Percentiles rank a stretch among this genome's conserved stretches.
Evolutionary conservation across 2,329 filamentous ascomycete genomes (phyloP).

Genomic region (Xenosphaeropsis pyriputrescens): DNA sequence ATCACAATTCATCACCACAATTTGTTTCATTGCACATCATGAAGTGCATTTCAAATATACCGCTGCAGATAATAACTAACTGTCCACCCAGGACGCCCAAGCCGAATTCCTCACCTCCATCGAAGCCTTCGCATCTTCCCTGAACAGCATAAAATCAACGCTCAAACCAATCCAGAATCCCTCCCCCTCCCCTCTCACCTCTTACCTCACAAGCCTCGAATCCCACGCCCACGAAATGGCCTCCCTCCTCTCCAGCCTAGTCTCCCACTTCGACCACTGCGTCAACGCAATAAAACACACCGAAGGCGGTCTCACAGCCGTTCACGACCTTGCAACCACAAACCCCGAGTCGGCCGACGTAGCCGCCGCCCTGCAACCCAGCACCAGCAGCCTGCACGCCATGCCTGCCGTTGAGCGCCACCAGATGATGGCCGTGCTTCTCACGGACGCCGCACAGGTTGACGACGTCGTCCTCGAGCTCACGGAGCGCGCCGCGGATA

Average conservation of each 20-base stretch:
- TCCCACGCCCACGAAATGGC: conserved; percentile 70
- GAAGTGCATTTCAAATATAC: too few species aligned
- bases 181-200: conserved; percentile 23
- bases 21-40: background rate
- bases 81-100: conserved; percentile 37
- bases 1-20: conserved; percentile 1
- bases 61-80: conserved; percentile 7
- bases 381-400: conserved; percentile 36
- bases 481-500: conserved; percentile 57
- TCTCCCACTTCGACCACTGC: conserved; percentile 83
- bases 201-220: conserved; percentile 25
- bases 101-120: conserved; percentile 57
- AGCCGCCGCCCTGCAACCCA: conserved; percentile 49
- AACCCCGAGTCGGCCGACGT: conserved; percentile 42
- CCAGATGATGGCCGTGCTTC: conserved; percentile 73
- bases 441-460: conserved; percentile 53
- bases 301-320: conserved; percentile 61
- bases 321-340: conserved; percentile 46
- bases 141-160: conserved; percentile 44
- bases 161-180: conserved; percentile 16
- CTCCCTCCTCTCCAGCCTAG: conserved; percentile 62
- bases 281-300: conserved; percentile 84
- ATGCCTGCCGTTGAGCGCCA: conserved; percentile 61
- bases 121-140: conserved; percentile 58
- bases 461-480: conserved; percentile 58